These are phyloP conservation scores for Astraeus odoratus DNA, from an alignment of 768 basidiomycete species.

Conservation along the genomic window DNA sequence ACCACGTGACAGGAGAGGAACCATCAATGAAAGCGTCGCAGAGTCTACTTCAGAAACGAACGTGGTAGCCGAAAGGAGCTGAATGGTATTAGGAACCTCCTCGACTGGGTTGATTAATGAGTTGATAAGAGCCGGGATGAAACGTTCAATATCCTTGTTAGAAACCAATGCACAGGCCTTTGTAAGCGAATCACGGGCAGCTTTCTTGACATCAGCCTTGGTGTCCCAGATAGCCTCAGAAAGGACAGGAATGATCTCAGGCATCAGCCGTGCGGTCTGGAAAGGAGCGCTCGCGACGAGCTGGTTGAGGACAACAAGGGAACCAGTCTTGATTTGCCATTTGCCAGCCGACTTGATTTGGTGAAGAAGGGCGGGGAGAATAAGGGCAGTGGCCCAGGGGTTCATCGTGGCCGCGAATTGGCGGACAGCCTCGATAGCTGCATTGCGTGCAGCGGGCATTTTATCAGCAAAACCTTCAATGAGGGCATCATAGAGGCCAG, in stretches of 20 bases:
- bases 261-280: conserved; percentile 86
- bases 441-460: conserved; percentile 79
- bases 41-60: conserved; percentile 99
- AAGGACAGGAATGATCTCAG: conserved; percentile 91
- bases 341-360: conserved; percentile 95
- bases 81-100: conserved; percentile 94
- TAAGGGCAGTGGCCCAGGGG: conserved; percentile 78
- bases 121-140: conserved; percentile 96
- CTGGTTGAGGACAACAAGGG: conserved; percentile 76
- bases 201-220: conserved; percentile 98
- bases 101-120: conserved; percentile 98
- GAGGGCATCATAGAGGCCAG: conserved; percentile 80
- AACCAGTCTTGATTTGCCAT: conserved; percentile 94
- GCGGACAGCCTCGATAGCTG: conserved; percentile 78
- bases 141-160: conserved; percentile 97
- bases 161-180: conserved; percentile 92
- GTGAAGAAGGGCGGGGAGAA: conserved; percentile 84
- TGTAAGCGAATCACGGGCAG: conserved; percentile 88
- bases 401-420: conserved; percentile 72
- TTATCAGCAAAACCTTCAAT: conserved; percentile 95
- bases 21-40: conserved; percentile 95
- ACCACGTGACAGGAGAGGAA: conserved; percentile 91
- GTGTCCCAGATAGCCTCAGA: conserved; percentile 98
- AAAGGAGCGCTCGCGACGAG: conserved; percentile 75
- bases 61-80: conserved; percentile 94